A percentile compares a stretch with the other conserved stretches of the same genome.
These are phyloP conservation scores for Papiliotrema fonsecae DNA, from an alignment of 1,284 basidiomycete genomes.

Conservation along the genomic window DNA sequence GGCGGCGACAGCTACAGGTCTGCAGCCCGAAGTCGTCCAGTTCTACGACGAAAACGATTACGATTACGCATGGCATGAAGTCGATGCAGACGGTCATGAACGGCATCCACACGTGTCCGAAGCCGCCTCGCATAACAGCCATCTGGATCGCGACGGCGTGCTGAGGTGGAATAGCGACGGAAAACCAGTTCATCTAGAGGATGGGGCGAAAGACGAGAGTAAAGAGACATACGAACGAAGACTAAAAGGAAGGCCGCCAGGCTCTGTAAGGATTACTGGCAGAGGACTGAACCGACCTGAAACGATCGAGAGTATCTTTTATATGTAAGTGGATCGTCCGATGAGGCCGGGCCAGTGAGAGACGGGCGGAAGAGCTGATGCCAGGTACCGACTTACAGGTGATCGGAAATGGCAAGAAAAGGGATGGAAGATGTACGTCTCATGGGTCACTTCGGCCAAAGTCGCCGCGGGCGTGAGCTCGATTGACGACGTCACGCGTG, in stretches of 20 bases:
- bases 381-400: conserved; percentile 55
- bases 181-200: conserved; percentile 12
- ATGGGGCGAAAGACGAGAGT: conserved; percentile 20
- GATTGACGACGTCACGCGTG: conserved; percentile 48
- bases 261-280: conserved; percentile 22
- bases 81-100: conserved; percentile 16
- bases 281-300: conserved; percentile 52
- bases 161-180: conserved; percentile 28
- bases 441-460: conserved; percentile 51
- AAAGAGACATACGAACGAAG: conserved; percentile 34
- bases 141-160: conserved; percentile 20
- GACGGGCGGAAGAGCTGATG: conserved; percentile 11
- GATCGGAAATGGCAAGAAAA: conserved; percentile 55
- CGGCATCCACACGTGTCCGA: conserved; percentile 17
- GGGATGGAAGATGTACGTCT: conserved; percentile 58
- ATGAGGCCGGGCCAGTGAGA: not conserved
- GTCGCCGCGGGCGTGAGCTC: conserved; percentile 47
- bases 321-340: conserved; percentile 35
- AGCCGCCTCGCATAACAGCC: conserved; percentile 11
- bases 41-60: conserved; percentile 38
- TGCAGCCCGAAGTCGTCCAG: conserved; percentile 47
- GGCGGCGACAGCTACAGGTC: conserved; percentile 44
- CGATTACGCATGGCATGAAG: conserved; percentile 29
- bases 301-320: conserved; percentile 56
- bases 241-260: conserved; percentile 38